Percentiles rank a stretch among this genome's conserved stretches.
Conservation (phyloP, 2,329 filamentous ascomycete genomes). For the Hypomyces perniciosus region DNA sequence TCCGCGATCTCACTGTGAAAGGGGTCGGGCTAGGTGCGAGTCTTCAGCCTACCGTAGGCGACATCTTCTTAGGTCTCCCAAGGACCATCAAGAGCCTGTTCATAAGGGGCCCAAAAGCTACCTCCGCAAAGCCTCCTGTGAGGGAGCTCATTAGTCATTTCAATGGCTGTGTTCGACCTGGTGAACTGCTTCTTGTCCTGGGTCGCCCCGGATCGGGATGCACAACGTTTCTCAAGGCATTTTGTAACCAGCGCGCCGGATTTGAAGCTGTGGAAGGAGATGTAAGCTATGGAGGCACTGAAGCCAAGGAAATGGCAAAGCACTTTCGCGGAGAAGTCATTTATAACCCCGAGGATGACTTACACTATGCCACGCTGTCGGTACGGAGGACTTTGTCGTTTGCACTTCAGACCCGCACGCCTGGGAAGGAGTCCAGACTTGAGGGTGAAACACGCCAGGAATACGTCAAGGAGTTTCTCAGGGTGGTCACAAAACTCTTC, state of each 20-base stretch:
- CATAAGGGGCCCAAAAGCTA: slow-evolving; percentile 45
- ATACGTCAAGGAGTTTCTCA: slow-evolving; percentile 46
- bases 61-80: slow-evolving; percentile 53
- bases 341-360: slow-evolving; percentile 62
- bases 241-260: slow-evolving; percentile 62
- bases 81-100: slow-evolving; percentile 41
- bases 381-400: slow-evolving; percentile 63
- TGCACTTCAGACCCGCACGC: slow-evolving; percentile 59
- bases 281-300: slow-evolving; percentile 53
- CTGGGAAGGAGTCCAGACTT: slow-evolving; percentile 40
- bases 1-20: slow-evolving; percentile 64
- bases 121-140: slow-evolving; percentile 49
- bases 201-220: slow-evolving; percentile 64
- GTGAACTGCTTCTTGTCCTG: slow-evolving; percentile 63
- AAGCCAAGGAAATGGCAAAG: slow-evolving; percentile 40
- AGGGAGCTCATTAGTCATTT: slow-evolving; percentile 60
- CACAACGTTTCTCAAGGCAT: slow-evolving; percentile 63
- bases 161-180: slow-evolving; percentile 63
- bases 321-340: slow-evolving; percentile 57
- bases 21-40: slow-evolving; percentile 61
- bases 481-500: slow-evolving; percentile 63
- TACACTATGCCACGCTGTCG: slow-evolving; percentile 64
- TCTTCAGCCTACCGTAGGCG: slow-evolving; percentile 50
- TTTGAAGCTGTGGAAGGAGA: slow-evolving; percentile 61
- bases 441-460: slow-evolving; percentile 55